Base-by-base conservation (phyloP, 768 basidiomycete genomes). In the Amanita muscaria region DNA sequence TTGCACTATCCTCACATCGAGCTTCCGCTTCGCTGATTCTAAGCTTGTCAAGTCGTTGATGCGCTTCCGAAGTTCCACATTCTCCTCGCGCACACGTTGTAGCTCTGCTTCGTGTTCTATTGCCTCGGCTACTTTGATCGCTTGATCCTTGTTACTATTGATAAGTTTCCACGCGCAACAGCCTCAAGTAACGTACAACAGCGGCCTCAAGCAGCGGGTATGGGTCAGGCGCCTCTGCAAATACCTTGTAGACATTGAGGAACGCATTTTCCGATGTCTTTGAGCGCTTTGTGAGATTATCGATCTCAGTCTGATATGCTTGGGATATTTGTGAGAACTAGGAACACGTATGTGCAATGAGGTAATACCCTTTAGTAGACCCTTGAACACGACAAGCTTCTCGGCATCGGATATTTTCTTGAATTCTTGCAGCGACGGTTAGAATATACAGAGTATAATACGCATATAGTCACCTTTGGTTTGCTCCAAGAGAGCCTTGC, bases 301-400 rank as follows among this genome's bases (percentile, higher is more conserved):
- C 96, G 46, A 99, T 97, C 66, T 98, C 96, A 3, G 82, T 76
- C 64, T 98, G 94, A 69, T 97, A 97, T 1, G 91, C 92, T 92
- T 53, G 6, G 37, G 19, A 21, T 23, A n/a, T 39, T 21, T 15
- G 24, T 21, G 24, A 37, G 18, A 8, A 15, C 8, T 2, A 21
- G 42, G 35, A 32, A 31, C 43, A 12, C 21, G 32, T 14, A 31
- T 27, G 16, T 30, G 24, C 32, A 22, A 30, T 21, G 11, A 35
- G 32, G 49, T 40, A 18, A 43, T 47, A 88, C 90, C 75, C 68
- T 94, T 97, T 43, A 99, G 71, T 16, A 99, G 70, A 9, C 79
- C 79, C 65, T 96, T 98, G 76, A 94, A 88, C 10, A 82, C 82
- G 40, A 76, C 76, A 33, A 81, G 66, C 63, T 98, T 97, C 59